Evolutionary conservation across 495 filamentous ascomycete genomes (phyloP), one percentile per base, ranked within the genome.

Genomic region (Penicillium cosmopolitanum): DNA sequence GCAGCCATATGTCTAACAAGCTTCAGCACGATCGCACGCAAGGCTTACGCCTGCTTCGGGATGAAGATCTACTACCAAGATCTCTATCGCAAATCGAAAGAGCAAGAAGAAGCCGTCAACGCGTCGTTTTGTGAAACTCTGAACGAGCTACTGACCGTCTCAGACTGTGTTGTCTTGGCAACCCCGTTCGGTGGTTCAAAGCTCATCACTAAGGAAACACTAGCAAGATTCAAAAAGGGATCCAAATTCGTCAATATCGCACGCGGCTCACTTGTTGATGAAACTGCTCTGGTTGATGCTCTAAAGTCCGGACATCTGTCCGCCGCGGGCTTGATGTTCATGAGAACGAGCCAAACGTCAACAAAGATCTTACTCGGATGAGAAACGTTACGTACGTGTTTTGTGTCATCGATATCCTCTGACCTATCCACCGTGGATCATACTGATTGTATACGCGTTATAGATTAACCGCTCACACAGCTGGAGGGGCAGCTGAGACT

Each of bases 31-130:
- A 61, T 61, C 21, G 59, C 59, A 25, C 53, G 59, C 3, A 61
- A 61, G 50, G 53, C 59, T n/a, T 56, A 61, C 15, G 59, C 59
- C 12, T 61, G 59, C 16, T 61, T 61, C 42, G 59, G 59, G 13
- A 61, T 61, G 59, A 61, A 61, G 38, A 61, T 61, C 47, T 61
- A 56, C 31, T 61, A 61, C 23, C 59, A 61, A 19, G 59, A 61
- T 40, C n/a, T 56, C n/a, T 51, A 57, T 23, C 60, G 55, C 34
- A 58, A 58, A 33, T 47, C 61, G 8, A 25, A 10, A 18, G 55
- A 58, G 44, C 61, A 58, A 51, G 61, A 58, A 51, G n/a, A 63
- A 36, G 56, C 55, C 5, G 33, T 58, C 18, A 36, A 35, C 18
- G 60, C 60, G 3, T 54, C 60, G 8, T 62, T 50, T 42, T 62